Evolutionary conservation across 2,329 filamentous ascomycete genomes (phyloP), one percentile per base, ranked within the genome.

Genomic region (Alternaria incomplexa): DNA sequence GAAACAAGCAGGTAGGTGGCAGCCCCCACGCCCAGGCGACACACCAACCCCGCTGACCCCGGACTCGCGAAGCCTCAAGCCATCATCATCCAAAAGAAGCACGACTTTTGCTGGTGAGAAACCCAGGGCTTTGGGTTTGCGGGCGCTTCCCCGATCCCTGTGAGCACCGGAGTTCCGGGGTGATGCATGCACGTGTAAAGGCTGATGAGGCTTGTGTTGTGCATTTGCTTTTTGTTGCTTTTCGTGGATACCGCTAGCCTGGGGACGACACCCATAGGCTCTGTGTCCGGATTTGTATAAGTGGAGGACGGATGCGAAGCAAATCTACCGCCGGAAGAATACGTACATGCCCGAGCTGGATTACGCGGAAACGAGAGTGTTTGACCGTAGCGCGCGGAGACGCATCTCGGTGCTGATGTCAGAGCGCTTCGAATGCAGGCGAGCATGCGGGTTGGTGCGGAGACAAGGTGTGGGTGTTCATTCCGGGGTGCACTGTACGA

Each of bases 121-220:
- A 53, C 64, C 73, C 73, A 55, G 53, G 25, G 57, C 61, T 52
- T 45, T 74, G 73, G 73, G 61, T 73, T 64, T 60, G 70, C 63
- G 68, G 58, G 61, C 55, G 61, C 63, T 64, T 68, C 70, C 70
- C 65, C 68, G 68, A 69, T 61, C 63, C 64, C 65, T 67, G 63
- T 61, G 52, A 51, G 64, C 61, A 61, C 63, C 60, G 63, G 40
- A 54, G 53, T 47, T 57, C 61, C 56, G 59, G 63, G 52, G 50
- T 57, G 56, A 59, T 32, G 45, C 52, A 62, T 66, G 63, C 65
- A 68, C 54, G 62, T 68, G 68, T 52, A 40, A 54, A 36, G 45
- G 44, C 36, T 58, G 51, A 59, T 59, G 56, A 58, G 55, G 45
- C 30, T 56, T 32, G 57, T 30, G 28, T 54, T 58, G 26, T 65